A percentile compares a stretch with the other conserved stretches of the same genome.
Evolutionary conservation across 2,329 filamentous ascomycete genomes (phyloP).

Genomic region (Fusarium nurragi): DNA sequence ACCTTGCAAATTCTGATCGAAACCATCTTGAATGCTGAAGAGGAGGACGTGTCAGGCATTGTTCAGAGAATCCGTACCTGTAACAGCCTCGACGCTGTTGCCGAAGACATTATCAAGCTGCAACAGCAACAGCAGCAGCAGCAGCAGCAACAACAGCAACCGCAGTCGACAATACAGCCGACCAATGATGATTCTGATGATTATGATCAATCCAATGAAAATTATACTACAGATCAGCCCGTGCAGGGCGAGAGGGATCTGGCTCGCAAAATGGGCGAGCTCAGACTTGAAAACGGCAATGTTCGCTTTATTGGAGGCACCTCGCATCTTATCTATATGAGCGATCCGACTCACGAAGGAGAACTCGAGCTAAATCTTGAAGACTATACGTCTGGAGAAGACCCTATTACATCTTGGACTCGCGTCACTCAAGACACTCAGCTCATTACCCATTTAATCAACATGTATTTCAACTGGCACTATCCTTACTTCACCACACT

Average conservation of each 20-base stretch:
- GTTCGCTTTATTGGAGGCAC: slow-evolving; percentile 94
- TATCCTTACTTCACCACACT: slow-evolving; percentile 95
- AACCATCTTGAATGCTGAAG: slow-evolving; percentile 88
- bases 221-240: slow-evolving; percentile 54
- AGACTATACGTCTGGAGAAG: slow-evolving; percentile 63
- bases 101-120: slow-evolving; percentile 62
- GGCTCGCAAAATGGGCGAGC: slow-evolving; percentile 91
- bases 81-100: slow-evolving; percentile 70
- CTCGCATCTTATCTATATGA: slow-evolving; percentile 88
- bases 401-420: slow-evolving; percentile 88
- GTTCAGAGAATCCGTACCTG: slow-evolving; percentile 90
- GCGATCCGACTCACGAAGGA: slow-evolving; percentile 55
- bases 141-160: slow-evolving; percentile 53
- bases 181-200: slow-evolving; percentile 55
- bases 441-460: slow-evolving; percentile 85
- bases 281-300: slow-evolving; percentile 86
- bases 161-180: slow-evolving; percentile 43
- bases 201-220: slow-evolving; percentile 52
- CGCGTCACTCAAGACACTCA: slow-evolving; percentile 81
- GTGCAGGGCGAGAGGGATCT: slow-evolving; percentile 78
- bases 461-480: slow-evolving; percentile 99
- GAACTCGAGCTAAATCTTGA: slow-evolving; percentile 55
- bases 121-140: slow-evolving; percentile 48
- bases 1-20: slow-evolving; percentile 94
- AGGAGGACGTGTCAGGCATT: slow-evolving; percentile 83